Conservation (phyloP, 768 basidiomycete genomes). For the Leucogyrophana mollusca region DNA sequence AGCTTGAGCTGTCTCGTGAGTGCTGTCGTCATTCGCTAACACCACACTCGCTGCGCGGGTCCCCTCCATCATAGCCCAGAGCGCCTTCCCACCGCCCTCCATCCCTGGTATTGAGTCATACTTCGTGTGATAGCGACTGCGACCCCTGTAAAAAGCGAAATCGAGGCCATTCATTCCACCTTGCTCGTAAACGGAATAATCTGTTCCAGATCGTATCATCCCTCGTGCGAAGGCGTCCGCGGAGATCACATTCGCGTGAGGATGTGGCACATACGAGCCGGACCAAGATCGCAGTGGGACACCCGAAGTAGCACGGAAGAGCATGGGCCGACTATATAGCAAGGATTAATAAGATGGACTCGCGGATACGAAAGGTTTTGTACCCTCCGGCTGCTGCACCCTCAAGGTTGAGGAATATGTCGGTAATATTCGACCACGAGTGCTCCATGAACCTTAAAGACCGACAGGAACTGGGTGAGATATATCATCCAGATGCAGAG, state of each 20-base stretch:
- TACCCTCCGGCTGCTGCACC: constrained; percentile 80
- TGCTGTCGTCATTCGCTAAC: constrained; percentile 46
- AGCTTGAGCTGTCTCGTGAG: constrained; percentile 25
- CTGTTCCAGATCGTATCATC: constrained; percentile 67
- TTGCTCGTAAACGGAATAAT: constrained; percentile 66
- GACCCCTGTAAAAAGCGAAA: constrained; percentile 73
- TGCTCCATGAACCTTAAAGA: constrained; percentile 62
- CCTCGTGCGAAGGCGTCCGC: constrained; percentile 69
- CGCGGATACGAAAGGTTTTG: not conserved
- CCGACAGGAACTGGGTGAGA: not conserved
- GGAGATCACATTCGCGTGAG: constrained; percentile 70
- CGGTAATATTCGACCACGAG: constrained; percentile 66
- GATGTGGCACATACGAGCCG: constrained; percentile 48
- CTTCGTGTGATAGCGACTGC: constrained; percentile 76
- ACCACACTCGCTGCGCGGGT: constrained; percentile 52
- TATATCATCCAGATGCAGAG: constrained; percentile 1
- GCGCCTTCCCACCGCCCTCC: constrained; percentile 48
- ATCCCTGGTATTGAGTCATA: constrained; percentile 66
- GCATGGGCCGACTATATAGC: constrained; percentile 59
- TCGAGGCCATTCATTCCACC: constrained; percentile 69
- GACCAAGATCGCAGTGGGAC: constrained; percentile 55
- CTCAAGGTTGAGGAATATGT: constrained; percentile 79
- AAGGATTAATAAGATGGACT: not conserved
- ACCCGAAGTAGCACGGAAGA: constrained; percentile 71
- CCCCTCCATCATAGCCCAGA: constrained; percentile 83